Evolutionary conservation across 225 moss, liverwort and hornwort genomes (phyloP).

Genomic region (Pseudisothecium myosuroides): DNA sequence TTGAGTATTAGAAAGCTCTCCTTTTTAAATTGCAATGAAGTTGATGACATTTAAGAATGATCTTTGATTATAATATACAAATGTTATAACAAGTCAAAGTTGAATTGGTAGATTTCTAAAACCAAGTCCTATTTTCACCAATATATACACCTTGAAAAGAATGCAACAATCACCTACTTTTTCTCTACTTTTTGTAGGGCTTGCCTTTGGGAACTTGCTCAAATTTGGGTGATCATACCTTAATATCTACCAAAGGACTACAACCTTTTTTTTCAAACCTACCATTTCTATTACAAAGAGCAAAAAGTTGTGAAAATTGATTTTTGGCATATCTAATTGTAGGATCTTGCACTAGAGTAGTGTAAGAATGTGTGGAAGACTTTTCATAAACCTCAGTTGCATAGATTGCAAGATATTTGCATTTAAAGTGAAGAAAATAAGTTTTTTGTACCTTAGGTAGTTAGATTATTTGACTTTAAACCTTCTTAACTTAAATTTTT

Average conservation of each 20-base stretch:
- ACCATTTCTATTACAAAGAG: no score
- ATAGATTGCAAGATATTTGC: background rate
- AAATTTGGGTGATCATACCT: background rate
- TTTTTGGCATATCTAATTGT: background rate
- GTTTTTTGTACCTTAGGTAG: background rate
- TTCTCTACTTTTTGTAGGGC: rapidly evolving
- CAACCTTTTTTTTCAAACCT: background rate
- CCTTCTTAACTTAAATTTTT: background rate
- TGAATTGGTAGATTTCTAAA: background rate
- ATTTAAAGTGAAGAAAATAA: background rate
- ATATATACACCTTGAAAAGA: background rate
- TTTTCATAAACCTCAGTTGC: background rate
- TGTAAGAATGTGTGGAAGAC: background rate
- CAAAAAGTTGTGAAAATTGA: background rate
- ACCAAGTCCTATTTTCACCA: rapidly evolving
- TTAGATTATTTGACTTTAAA: background rate
- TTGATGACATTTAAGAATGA: background rate
- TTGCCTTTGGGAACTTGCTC: background rate
- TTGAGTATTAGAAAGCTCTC: rapidly evolving
- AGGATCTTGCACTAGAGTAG: background rate
- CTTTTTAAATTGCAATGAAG: background rate
- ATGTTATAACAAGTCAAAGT: background rate
- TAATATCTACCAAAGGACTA: rapidly evolving
- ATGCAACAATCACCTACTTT: background rate
- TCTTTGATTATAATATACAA: background rate